Evolutionary conservation across 768 basidiomycete species (phyloP).

Genomic region (Termitomyces sp.): DNA sequence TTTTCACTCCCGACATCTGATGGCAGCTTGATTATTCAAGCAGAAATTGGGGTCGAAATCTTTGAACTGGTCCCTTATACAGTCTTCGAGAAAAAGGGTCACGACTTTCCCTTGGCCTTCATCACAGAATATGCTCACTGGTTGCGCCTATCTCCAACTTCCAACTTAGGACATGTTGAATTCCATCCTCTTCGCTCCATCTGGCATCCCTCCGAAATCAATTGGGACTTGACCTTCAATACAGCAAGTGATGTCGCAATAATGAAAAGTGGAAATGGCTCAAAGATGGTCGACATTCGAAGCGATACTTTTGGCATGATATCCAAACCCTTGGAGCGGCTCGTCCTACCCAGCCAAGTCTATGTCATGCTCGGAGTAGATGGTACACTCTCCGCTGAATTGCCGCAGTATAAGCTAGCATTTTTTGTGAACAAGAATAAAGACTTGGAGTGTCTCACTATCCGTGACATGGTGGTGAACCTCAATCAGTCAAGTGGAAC

Average conservation of each 20-base stretch:
- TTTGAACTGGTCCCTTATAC: background rate
- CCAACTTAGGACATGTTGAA: constrained; percentile 17
- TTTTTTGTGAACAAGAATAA: background rate
- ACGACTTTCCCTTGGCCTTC: constrained; percentile 27
- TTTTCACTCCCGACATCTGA: constrained; percentile 18
- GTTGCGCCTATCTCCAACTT: constrained; percentile 18
- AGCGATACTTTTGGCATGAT: background rate
- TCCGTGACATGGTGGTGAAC: background rate
- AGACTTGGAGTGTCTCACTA: background rate
- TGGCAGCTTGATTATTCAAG: constrained; percentile 25
- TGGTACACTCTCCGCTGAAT: background rate
- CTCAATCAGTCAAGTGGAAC: background rate
- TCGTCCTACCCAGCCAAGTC: background rate
- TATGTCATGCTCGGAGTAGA: background rate
- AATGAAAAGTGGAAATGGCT: background rate
- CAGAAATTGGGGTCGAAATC: constrained; percentile 4
- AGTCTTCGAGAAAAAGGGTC: background rate
- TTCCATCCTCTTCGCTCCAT: constrained; percentile 24
- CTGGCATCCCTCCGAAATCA: constrained; percentile 20
- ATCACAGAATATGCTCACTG: constrained; percentile 27
- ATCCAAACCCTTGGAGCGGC: background rate
- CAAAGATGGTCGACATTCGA: background rate
- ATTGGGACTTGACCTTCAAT: constrained; percentile 22
- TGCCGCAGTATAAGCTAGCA: background rate
- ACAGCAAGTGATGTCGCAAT: constrained; percentile 17